Evolutionary conservation across 2,329 filamentous ascomycete species (phyloP), one percentile per base, ranked within the genome.

Genomic region (Trematosphaeria pertusa): DNA sequence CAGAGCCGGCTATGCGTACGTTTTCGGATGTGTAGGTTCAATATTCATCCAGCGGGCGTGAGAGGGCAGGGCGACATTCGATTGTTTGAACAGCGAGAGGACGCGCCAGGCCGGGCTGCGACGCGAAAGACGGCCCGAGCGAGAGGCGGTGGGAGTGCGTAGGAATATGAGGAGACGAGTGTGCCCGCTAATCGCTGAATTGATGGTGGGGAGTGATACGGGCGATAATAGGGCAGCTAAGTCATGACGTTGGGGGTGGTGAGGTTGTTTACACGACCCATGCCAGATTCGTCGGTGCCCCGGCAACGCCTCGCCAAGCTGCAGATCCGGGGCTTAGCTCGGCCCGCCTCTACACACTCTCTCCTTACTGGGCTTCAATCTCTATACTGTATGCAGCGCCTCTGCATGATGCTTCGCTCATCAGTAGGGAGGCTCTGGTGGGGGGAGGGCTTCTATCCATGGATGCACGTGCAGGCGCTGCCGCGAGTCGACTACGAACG

Each of bases 231-330:
- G 24, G 37, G 24, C 24, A 15, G 37, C 37, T 40, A 40, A 40
- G 37, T 15, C 37, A 40, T 40, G 37, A 40, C 37, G 37, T 36
- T 36, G 14, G 33, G 31, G 31, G 9, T 36, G 17, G 33, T 9
- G 5, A 9, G 9, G 33, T 17, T 36, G 33, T 18, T 36, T 36
- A 36, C 33, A 18, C 24, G 7, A 28, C 24, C 24, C 24, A 7
- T 7, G 24, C 24, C 7, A 7, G 7, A 18, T 36, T 15, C 7
- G 34, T 8, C 34, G 17, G 8, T 39, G 19, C 8, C 18, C 15
- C 20, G 9, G 15, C 24, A 28, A 28, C 24, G 31, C 31, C 7
- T 7, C 31, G 31, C 31, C 31, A 33, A 33, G 31, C 31, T 17
- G 7, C 9, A 9, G 10, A 8, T 17, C 31, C 30, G 31, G n/a